Conservation (phyloP, 805 yeast genomes). For the Martiniozyma abietophila region DNA sequence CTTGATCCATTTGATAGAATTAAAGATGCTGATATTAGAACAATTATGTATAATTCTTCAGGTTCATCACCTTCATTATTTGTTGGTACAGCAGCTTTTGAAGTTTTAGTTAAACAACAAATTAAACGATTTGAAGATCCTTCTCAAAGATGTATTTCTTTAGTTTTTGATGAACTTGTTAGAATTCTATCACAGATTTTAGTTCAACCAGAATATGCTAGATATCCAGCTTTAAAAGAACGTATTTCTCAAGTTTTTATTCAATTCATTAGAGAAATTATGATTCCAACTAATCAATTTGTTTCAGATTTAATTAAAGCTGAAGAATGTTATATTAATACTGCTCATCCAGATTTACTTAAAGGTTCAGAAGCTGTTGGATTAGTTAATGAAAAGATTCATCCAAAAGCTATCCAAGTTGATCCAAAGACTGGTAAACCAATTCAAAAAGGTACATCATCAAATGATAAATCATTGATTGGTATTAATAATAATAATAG, state of each 20-base stretch:
- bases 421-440: slow-evolving; percentile 91
- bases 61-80: slow-evolving; percentile 94
- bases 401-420: slow-evolving; percentile 67
- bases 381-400: slow-evolving; percentile 80
- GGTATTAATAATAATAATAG: slow-evolving; percentile 31
- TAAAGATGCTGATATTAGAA: slow-evolving; percentile 90
- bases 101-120: slow-evolving; percentile 89
- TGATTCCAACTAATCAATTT: slow-evolving; percentile 77
- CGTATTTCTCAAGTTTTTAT: slow-evolving; percentile 74
- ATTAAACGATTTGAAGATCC: slow-evolving; percentile 94
- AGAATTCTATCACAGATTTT: slow-evolving; percentile 81
- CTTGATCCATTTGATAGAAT: slow-evolving; percentile 95
- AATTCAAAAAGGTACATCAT: slow-evolving; percentile 8
- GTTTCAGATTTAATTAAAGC: slow-evolving; percentile 75
- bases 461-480: neutral
- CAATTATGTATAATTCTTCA: slow-evolving; percentile 92
- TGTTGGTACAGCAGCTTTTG: slow-evolving; percentile 96
- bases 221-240: slow-evolving; percentile 89
- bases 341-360: slow-evolving; percentile 94
- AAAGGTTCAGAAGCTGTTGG: slow-evolving; percentile 95
- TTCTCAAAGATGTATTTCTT: slow-evolving; percentile 72
- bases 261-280: slow-evolving; percentile 67
- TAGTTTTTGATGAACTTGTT: slow-evolving; percentile 90
- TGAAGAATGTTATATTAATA: slow-evolving; percentile 91
- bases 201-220: slow-evolving; percentile 68